Base-by-base conservation (phyloP, 345 rosid species). In the Hibiscus trionum region DNA sequence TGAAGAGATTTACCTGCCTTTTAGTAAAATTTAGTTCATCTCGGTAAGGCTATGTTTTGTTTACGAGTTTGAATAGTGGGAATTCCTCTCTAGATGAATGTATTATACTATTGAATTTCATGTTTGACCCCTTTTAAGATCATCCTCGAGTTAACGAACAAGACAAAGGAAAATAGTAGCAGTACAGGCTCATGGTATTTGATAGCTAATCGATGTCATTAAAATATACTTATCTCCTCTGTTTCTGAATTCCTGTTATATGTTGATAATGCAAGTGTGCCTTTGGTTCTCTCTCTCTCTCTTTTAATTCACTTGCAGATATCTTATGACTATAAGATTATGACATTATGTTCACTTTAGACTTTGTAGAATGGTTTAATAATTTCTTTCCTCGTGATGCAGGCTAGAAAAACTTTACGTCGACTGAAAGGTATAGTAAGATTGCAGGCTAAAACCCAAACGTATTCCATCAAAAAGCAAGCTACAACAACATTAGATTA, bases 331-430 rank as follows among this genome's bases (percentile, higher is more conserved):
- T 46, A 14, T 14, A 66, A 61, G 59, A 31, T 31, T 26, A 61
- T 19, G 16, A 61, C 50, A 31, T 29, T 17, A 61, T 21, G n/a
- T 76, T 46, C 58, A 8, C 11, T 26, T 8, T 52, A 7, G 24
- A 8, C 10, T 26, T 8, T 21, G 59, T 60, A 21, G 14, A 52
- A 3, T 17, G 19, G 11, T 68, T 72, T 29, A 55, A 27, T 17
- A 68, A 21, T 77, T 57, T 63, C 42, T 37, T 73, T 71, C 17
- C 50, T 70, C 8, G 17, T 62, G 56, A 60, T 80, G 59, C 83
- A 95, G 99, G 97, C 97, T 53, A 85, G 97, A 75, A 90, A 89
- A 80, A 65, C 46, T 52, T 77, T 95, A 61, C 84, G 91, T 62
- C 84, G 86, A 52, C 55, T 95, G 80, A 88, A 84, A 82, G 92